phyloP scores from a whole-genome alignment of 2,329 filamentous ascomycete species.

The Pyrenophora seminiperda region DNA sequence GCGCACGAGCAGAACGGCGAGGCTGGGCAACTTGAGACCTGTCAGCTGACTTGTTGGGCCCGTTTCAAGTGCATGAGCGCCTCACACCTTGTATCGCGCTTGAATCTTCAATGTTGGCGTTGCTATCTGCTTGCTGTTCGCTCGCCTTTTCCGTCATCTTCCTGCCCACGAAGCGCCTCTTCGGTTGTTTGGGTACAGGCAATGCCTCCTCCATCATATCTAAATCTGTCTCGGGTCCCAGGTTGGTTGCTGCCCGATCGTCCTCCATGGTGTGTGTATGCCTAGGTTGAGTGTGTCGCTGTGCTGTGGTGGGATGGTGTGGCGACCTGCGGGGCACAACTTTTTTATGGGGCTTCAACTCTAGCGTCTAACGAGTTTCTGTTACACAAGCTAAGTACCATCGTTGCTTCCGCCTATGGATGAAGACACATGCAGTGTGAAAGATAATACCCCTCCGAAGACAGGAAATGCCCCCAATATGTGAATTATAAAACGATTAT shows the following conservation, averaged over 20 bases:
- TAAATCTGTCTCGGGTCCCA: constrained; percentile 71
- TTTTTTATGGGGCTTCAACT: constrained; percentile 23
- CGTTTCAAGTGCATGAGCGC: constrained; percentile 6
- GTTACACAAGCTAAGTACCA: no score
- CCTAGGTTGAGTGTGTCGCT: constrained; percentile 17
- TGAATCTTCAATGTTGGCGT: constrained; percentile 62
- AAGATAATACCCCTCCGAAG: no score
- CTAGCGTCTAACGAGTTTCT: neutral
- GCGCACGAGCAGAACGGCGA: constrained; percentile 73
- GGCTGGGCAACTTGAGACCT: constrained; percentile 67
- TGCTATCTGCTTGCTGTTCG: constrained; percentile 49
- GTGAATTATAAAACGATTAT: no score
- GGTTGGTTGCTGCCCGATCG: constrained; percentile 71
- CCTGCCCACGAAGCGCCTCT: constrained; percentile 88
- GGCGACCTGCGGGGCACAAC: constrained; percentile 15
- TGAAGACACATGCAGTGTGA: neutral
- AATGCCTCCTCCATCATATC: constrained; percentile 61
- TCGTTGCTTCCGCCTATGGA: no score
- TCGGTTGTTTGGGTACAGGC: constrained; percentile 70
- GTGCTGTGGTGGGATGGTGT: constrained; percentile 18
- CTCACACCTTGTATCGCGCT: constrained; percentile 70
- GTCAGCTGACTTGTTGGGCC: constrained; percentile 11
- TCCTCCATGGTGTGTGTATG: constrained; percentile 67
- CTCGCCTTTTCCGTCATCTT: constrained; percentile 68
- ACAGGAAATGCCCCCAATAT: no score